Evolutionary conservation across 257 asterid genomes (phyloP), one percentile per base, ranked within the genome.

Genomic region (Linaria vulgaris): DNA sequence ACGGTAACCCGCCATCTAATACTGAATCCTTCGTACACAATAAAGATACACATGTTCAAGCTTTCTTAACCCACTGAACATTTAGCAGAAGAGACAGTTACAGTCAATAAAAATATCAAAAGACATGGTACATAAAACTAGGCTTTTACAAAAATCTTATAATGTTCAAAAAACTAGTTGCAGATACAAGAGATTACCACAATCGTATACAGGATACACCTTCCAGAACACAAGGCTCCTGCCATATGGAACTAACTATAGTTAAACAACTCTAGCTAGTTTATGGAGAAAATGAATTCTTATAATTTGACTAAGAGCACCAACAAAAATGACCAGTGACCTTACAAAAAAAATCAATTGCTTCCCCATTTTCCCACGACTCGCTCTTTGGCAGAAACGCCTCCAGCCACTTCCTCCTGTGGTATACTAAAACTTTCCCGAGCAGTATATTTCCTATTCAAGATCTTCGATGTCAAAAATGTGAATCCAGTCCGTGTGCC

Each of bases 341-440:
- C 75, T 49, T 59, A 27, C n/a, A 60, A 70, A 17, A 13, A 49
- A 59, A 46, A 74, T 66, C 79, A 88, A 69, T 67, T 77, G 82
- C 90, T 73, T 66, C 96, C 86, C 96, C 98, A 91, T 83, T 91
- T 91, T 57, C 90, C 80, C 59, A 81, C 70, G 3, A 84, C 96
- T 34, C 77, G 81, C 12, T 88, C 96, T 75, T 83, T 81, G 5
- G 95, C 95, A 46, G 97, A 91, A 77, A 68, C 76, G 22, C 23
- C 61, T 1, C 69, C 74, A 27, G 81, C 66, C 67, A 73, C 83
- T 69, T 80, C 79, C 68, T 74, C 80, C 34, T 65, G 85, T n/a
- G 85, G 69, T 21, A 68, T 59, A 50, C 51, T 37, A 37, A 62
- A 46, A 41, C 52, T 59, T 47, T 52, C 76, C 22, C 75, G 63